These are phyloP conservation scores for Nakazawaea molendinolei DNA, from an alignment of 805 yeast genomes.

Conservation along the genomic window DNA sequence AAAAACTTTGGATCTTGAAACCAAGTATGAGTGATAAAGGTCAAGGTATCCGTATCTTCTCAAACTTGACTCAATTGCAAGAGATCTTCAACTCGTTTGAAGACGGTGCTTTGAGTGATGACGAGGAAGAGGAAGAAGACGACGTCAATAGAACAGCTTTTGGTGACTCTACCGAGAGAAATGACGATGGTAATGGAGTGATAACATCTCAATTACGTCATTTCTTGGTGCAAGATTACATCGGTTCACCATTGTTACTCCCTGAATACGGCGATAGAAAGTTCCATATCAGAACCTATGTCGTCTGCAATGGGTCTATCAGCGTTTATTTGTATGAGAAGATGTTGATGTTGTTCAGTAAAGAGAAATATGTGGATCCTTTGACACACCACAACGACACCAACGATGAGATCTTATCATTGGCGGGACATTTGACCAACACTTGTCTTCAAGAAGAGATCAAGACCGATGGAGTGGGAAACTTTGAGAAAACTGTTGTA, in stretches of 20 bases:
- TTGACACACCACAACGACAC: constrained; percentile 19
- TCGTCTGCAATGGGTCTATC: constrained; percentile 67
- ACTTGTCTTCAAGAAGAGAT: constrained; percentile 73
- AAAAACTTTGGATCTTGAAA: constrained; percentile 77
- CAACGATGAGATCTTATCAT: constrained; percentile 30
- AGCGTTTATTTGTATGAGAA: constrained; percentile 73
- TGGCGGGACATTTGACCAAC: constrained; percentile 83
- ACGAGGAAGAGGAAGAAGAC: constrained; percentile 39
- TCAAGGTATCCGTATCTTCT: constrained; percentile 85
- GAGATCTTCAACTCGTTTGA: constrained; percentile 81
- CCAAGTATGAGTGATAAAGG: constrained; percentile 98
- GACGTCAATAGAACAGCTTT: constrained; percentile 13
- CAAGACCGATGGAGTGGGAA: constrained; percentile 26
- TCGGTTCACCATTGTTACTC: constrained; percentile 61
- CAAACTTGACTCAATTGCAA: constrained; percentile 73
- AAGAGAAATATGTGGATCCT: constrained; percentile 36
- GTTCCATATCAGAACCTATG: constrained; percentile 86
- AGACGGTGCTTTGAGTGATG: constrained; percentile 59
- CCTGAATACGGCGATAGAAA: constrained; percentile 57
- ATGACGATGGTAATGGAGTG: constrained; percentile 48
- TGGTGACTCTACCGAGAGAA: constrained; percentile 1
- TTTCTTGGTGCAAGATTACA: constrained; percentile 83
- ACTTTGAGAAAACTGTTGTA: constrained; percentile 40
- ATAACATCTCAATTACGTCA: constrained; percentile 85
- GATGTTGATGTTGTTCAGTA: constrained; percentile 80